Evolutionary conservation across 1,139 yeast species (phyloP), one percentile per base, ranked within the genome.

Genomic region (Geotrichum siamense): DNA sequence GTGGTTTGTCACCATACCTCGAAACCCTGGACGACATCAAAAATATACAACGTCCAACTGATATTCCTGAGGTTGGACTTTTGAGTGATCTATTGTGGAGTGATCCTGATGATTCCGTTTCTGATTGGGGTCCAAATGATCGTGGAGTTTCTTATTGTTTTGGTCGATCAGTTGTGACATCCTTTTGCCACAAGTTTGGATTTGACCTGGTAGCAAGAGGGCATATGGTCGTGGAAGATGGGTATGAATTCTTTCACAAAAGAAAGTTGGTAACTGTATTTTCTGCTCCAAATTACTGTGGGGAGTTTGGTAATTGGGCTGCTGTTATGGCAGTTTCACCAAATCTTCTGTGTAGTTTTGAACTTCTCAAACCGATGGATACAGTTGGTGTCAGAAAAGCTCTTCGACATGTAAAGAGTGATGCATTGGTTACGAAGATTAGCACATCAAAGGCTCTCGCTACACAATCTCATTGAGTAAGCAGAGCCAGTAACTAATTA

Each of bases 151-250:
- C 91, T 1, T 85, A 79, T 58, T 76, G 87, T 53, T 85, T 84
- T 64, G 87, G 89, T 31, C 76, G 75, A 51, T 75, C 75, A 47
- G 83, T 82, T 47, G 87, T 85, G 8, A 80, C 78, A 53, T 73
- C 75, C 53, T 85, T 85, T 56, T 80, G 85, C 55, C 63, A 73
- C 17, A 71, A 71, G 40, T 83, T 84, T 62, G 78, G 80, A 47
- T 80, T 85, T 65, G 95, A 85, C 62, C 67, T 85, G 55, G 74
- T 85, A 52, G 87, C 82, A 26, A 69, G 95, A 55, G 94, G 94
- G 13, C 95, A 85, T 62, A 85, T 85, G 94, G 95, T 85, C 39
- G 95, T 85, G 37, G 94, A 85, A 63, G 94, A 85, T 60, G 95
- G 95, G 3, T 85, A 85, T 60, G 95, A 85, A 60, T 85, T 85